Conservation (phyloP, 805 yeast genomes). For the Teunomyces tritomae region DNA sequence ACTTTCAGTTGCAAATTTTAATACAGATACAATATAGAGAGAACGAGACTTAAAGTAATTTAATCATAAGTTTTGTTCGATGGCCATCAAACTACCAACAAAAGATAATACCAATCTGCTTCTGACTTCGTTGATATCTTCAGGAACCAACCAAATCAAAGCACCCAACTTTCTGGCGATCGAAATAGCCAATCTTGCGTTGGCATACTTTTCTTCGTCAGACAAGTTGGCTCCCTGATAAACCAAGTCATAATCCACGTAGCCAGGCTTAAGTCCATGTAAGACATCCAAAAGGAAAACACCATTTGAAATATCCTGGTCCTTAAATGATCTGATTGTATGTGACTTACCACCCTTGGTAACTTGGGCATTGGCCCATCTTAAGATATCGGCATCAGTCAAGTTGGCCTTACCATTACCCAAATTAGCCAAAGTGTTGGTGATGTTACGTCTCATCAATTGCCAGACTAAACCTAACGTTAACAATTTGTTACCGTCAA, state of each 20-base stretch:
- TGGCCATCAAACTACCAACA: constrained; percentile 87
- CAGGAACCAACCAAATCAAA: constrained; percentile 99
- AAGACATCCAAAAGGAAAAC: constrained; percentile 84
- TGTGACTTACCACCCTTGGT: constrained; percentile 77
- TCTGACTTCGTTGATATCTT: constrained; percentile 95
- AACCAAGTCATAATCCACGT: constrained; percentile 93
- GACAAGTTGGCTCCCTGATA: constrained; percentile 59
- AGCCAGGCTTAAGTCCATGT: constrained; percentile 94
- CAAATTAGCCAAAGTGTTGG: constrained; percentile 72
- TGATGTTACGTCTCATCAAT: constrained; percentile 94
- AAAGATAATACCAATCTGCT: constrained; percentile 90
- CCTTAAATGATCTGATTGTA: constrained; percentile 80
- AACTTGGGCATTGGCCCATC: constrained; percentile 90
- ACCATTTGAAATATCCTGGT: constrained; percentile 70
- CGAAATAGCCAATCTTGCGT: constrained; percentile 95
- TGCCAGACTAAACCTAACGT: constrained; percentile 97
- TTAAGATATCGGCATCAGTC: constrained; percentile 80
- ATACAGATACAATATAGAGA: neutral
- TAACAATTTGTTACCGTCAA: constrained; percentile 86
- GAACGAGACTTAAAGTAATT: neutral
- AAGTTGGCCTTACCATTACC: constrained; percentile 62
- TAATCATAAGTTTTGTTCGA: constrained; percentile 21
- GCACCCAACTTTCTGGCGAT: constrained; percentile 98
- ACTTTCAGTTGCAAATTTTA: too few relatives aligned
- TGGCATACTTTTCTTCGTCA: constrained; percentile 86